Conservation (phyloP, 345 rosid species). For the Aegle marmelos region DNA sequence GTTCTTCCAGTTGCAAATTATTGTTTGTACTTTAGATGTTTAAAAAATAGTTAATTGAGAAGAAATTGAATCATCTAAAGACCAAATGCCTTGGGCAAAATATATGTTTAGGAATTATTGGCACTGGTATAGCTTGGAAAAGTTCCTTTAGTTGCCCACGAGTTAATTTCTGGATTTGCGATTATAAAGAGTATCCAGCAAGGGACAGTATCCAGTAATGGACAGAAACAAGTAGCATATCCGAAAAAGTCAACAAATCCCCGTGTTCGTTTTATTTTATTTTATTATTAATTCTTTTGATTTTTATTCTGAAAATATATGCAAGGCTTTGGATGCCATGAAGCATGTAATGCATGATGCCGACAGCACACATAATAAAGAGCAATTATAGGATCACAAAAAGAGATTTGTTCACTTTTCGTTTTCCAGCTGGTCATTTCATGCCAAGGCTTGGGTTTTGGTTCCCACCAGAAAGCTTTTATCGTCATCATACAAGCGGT, state of each 20-base stretch:
- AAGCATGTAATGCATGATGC: conserved; percentile 16
- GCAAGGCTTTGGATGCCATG: neutral
- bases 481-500: neutral
- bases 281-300: no score
- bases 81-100: neutral
- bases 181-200: no score
- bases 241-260: neutral
- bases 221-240: no score
- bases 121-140: no score
- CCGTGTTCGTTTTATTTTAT: neutral
- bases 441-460: neutral
- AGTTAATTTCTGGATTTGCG: no score
- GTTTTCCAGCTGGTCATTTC: neutral
- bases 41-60: no score
- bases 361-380: neutral
- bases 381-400: no score
- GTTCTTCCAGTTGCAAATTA: no score
- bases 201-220: no score
- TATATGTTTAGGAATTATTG: neutral
- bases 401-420: neutral
- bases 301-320: no score
- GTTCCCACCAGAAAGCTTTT: conserved; percentile 16
- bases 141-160: no score
- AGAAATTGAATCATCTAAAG: neutral
- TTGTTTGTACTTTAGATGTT: no score